These are phyloP conservation scores for Podaxis carcinomalis DNA, from an alignment of 768 basidiomycete species.

Conservation along the genomic window DNA sequence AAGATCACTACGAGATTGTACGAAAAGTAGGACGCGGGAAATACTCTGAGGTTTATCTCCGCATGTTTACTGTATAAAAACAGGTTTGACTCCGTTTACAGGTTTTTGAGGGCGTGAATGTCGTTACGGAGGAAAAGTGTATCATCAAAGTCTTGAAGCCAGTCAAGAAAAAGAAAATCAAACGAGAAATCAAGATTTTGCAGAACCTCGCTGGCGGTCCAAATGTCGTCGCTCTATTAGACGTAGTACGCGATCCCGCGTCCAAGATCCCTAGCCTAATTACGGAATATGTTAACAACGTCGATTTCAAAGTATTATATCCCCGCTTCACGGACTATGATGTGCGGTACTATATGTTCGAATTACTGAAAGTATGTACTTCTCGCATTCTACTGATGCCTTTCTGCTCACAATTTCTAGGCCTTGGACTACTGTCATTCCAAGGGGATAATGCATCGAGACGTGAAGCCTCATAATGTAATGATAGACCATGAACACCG, in stretches of 20 bases:
- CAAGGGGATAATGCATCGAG: constrained; percentile 97
- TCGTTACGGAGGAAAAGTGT: constrained; percentile 88
- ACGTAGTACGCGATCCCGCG: constrained; percentile 93
- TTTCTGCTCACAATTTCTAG: constrained; percentile 33
- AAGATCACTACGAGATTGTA: constrained; percentile 98
- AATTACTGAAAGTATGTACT: constrained; percentile 77
- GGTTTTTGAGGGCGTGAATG: constrained; percentile 93
- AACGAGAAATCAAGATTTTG: constrained; percentile 97
- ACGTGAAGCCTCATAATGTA: constrained; percentile 98
- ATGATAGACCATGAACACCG: constrained; percentile 99
- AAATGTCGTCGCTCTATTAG: constrained; percentile 88
- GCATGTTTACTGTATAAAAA: constrained; percentile 5
- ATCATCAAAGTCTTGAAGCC: constrained; percentile 99
- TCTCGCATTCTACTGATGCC: not conserved
- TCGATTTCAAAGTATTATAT: constrained; percentile 96
- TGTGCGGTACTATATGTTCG: constrained; percentile 95
- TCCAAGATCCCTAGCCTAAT: constrained; percentile 97
- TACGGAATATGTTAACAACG: constrained; percentile 97
- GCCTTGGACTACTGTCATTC: constrained; percentile 98
- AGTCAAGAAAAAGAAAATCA: constrained; percentile 99
- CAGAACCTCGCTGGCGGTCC: constrained; percentile 96
- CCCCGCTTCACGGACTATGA: constrained; percentile 94
- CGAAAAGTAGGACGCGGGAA: constrained; percentile 95
- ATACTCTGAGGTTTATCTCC: constrained; percentile 75
- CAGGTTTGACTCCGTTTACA: constrained; percentile 24